Evolutionary conservation across 768 basidiomycete species (phyloP).

Genomic region (Termitomyces sp.): DNA sequence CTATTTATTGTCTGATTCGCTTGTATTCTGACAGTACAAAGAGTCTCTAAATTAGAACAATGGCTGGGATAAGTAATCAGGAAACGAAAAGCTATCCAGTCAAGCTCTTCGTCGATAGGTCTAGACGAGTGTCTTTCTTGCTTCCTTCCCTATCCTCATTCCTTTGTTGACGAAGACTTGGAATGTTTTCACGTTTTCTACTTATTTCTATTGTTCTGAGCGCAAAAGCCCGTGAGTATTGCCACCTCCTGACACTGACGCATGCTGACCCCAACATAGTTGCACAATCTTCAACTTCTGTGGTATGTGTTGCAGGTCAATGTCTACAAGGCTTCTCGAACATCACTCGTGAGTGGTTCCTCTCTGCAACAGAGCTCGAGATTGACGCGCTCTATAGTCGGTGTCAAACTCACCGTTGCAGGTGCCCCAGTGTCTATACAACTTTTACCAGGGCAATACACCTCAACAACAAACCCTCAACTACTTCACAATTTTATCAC

Average conservation of each 20-base stretch:
- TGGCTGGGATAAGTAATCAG: slow-evolving; percentile 3
- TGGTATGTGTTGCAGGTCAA: slow-evolving; percentile 86
- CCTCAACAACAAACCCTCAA: slow-evolving; percentile 63
- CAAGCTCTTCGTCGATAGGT: background rate
- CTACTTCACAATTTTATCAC: slow-evolving; percentile 65
- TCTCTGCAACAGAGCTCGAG: background rate
- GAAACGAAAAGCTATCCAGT: slow-evolving; percentile 4
- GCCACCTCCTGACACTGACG: too few relatives aligned
- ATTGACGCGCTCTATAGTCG: slow-evolving; percentile 40
- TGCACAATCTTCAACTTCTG: slow-evolving; percentile 38
- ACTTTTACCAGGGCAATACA: slow-evolving; percentile 75
- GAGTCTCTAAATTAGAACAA: slow-evolving; percentile 12
- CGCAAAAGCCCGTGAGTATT: slow-evolving; percentile 31
- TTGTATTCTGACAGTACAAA: slow-evolving; percentile 1
- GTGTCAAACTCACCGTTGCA: slow-evolving; percentile 54
- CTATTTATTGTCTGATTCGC: background rate
- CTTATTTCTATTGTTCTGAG: slow-evolving; percentile 23
- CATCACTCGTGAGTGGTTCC: slow-evolving; percentile 45
- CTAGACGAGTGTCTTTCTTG: background rate
- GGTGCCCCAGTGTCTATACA: slow-evolving; percentile 48
- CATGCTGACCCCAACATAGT: slow-evolving; percentile 21
- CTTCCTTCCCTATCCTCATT: slow-evolving; percentile 2
- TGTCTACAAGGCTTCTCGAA: slow-evolving; percentile 78
- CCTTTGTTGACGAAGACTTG: slow-evolving; percentile 20
- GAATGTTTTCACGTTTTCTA: slow-evolving; percentile 31